Evolutionary conservation across 139 green algal genomes (phyloP).

Genomic region (Chlamydomonas schloesseri): DNA sequence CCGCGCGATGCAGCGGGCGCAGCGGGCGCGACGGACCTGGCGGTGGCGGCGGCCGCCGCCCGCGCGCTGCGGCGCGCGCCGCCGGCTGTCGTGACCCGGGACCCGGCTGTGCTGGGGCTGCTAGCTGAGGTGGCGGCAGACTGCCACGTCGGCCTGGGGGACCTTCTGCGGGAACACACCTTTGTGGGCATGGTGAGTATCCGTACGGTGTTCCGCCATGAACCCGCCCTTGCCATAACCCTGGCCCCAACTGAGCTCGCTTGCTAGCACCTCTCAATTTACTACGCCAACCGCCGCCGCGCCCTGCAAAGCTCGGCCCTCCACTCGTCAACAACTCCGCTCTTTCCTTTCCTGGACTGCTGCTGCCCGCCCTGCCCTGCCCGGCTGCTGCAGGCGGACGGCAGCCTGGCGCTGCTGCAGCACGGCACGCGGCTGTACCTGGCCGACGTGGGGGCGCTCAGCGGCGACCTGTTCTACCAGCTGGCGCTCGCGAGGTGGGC

Average conservation of each 20-base stretch:
- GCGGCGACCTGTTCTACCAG: slow-evolving; percentile 91
- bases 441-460: slow-evolving; percentile 72
- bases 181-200: slow-evolving; percentile 90
- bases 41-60: neutral
- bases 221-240: no score
- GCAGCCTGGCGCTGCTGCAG: slow-evolving; percentile 81
- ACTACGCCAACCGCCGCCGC: no score
- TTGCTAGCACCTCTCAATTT: no score
- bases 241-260: no score
- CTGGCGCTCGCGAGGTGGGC: slow-evolving; percentile 65
- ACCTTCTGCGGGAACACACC: slow-evolving; percentile 75
- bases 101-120: slow-evolving; percentile 59
- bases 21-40: neutral
- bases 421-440: slow-evolving; percentile 91
- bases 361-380: no score
- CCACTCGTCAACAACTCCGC: no score
- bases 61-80: neutral
- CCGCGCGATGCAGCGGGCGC: neutral
- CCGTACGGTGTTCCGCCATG: no score
- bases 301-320: no score
- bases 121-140: slow-evolving; percentile 62
- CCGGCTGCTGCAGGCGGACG: slow-evolving; percentile 74
- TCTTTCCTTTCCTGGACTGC: no score
- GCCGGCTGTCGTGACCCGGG: slow-evolving; percentile 5
- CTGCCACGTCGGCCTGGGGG: slow-evolving; percentile 71